Evolutionary conservation across 768 basidiomycete genomes (phyloP), one percentile per base, ranked within the genome.

Genomic region (Tricholoma furcatifolium): DNA sequence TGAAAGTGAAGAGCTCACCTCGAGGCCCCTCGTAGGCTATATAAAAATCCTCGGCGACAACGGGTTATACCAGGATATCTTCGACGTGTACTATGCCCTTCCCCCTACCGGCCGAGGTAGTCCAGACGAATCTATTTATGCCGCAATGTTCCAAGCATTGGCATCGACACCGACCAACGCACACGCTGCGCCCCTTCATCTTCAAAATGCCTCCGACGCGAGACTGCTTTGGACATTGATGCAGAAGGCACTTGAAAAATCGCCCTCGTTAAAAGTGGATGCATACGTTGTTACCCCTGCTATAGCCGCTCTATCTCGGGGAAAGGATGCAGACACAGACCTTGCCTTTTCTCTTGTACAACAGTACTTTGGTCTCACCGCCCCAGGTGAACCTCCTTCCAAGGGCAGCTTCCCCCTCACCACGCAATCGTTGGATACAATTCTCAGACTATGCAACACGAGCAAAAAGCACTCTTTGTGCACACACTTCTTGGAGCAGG

Each of bases 31-130:
- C 39, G 78, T 77, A 32, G 63, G 73, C 40, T 93, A 91, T 64
- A 78, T 93, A 42, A 79, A 76, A 49, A 76, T 91, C 35, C 79
- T 93, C 6, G 85, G 82, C 46, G 75, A 76, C 32, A 77, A 81
- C 6, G 77, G 79, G 12, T 68, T 77, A 9, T 79, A 84, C 53
- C 83, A 89, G 56, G 79, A 79, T 51, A 77, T 91, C 14, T 88
- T 90, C 58, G 88, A 91, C 54, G 81, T 92, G 44, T 92, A 84
- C 69, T 81, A 88, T 57, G 74, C 75, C 12, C 67, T 93, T 65
- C 83, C 85, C 50, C 62, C 75, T n/a, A 75, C 81, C 3, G 88
- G 88, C 7, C 80, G 78, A 3, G 62, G 84, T n/a, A 73, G 82
- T 0, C 81, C 90, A 4, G 74, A 85, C 58, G 74, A 75, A 46